Evolutionary conservation across 2,329 filamentous ascomycete genomes (phyloP).

Genomic region (Penicillium griseofulvum): DNA sequence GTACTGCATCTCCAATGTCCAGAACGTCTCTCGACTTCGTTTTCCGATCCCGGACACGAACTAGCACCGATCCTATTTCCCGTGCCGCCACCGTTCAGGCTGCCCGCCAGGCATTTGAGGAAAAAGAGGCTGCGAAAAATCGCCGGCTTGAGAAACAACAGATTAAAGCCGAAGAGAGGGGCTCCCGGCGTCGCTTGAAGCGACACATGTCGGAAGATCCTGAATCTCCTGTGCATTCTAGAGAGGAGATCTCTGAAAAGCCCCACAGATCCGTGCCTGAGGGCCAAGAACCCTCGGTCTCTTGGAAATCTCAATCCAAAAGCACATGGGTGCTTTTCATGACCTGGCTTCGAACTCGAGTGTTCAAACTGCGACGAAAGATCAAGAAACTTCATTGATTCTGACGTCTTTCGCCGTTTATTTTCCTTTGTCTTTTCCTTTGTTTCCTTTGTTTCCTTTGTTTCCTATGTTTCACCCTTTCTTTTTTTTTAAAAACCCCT

Average conservation of each 20-base stretch:
- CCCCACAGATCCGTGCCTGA: constrained; percentile 1
- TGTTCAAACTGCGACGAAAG: constrained; percentile 51
- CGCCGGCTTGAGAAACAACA: constrained; percentile 55
- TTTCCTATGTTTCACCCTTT: neutral
- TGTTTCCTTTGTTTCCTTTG: neutral
- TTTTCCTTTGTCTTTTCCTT: neutral
- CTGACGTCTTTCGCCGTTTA: constrained; percentile 24
- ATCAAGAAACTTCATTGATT: constrained; percentile 28
- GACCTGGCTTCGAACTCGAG: constrained; percentile 56
- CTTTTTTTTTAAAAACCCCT: neutral
- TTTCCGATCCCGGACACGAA: constrained; percentile 50
- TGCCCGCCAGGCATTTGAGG: constrained; percentile 56
- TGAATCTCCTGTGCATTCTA: constrained; percentile 12
- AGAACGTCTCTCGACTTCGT: constrained; percentile 58
- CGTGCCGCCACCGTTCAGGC: constrained; percentile 57
- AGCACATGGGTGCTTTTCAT: constrained; percentile 54
- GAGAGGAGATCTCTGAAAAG: constrained; percentile 25
- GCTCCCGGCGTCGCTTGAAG: constrained; percentile 45
- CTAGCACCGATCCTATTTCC: constrained; percentile 53
- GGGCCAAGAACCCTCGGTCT: constrained; percentile 14
- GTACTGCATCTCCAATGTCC: constrained; percentile 53
- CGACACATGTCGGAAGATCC: constrained; percentile 19
- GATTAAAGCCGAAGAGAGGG: constrained; percentile 47
- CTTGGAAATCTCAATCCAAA: constrained; percentile 35
- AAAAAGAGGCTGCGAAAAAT: constrained; percentile 58